Percentiles rank a stretch among this genome's conserved stretches.
These are phyloP conservation scores for Russula virescens DNA, from an alignment of 768 basidiomycete genomes.

Conservation along the genomic window DNA sequence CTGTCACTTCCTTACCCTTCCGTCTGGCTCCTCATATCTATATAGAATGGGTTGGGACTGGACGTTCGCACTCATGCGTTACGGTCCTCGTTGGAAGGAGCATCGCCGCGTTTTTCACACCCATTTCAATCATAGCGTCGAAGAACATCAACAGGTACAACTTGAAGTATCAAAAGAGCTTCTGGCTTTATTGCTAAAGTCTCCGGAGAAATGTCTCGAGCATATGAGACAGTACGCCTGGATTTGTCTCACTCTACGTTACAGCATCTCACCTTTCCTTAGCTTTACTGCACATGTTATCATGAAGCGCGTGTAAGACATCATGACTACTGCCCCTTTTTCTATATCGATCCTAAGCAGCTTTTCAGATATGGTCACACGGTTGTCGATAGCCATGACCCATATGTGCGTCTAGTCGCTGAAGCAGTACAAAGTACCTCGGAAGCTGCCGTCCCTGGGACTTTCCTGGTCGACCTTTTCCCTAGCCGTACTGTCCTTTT, in stretches of 20 bases:
- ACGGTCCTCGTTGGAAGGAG: conserved; percentile 25
- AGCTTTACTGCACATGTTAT: conserved; percentile 13
- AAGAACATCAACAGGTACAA: conserved; percentile 19
- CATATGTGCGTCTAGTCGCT: conserved; percentile 19
- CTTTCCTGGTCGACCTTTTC: conserved; percentile 26
- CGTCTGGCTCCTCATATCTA: background rate
- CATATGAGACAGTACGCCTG: conserved; percentile 20
- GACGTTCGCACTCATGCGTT: conserved; percentile 25
- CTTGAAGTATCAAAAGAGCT: conserved; percentile 17
- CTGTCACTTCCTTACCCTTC: background rate
- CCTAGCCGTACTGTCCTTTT: conserved; percentile 23
- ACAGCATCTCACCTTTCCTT: background rate
- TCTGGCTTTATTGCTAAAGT: conserved; percentile 19
- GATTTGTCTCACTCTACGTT: background rate
- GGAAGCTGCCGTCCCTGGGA: conserved; percentile 22
- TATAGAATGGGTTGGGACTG: conserved; percentile 27
- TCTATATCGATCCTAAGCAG: background rate
- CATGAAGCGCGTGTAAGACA: conserved; percentile 14
- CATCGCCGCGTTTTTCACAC: conserved; percentile 27
- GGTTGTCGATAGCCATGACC: conserved; percentile 18
- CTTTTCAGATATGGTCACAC: conserved; percentile 20
- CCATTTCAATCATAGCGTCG: conserved; percentile 21
- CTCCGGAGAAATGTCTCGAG: conserved; percentile 20
- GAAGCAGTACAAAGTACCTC: conserved; percentile 16
- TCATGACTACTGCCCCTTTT: background rate